Percentiles rank a stretch among this genome's conserved stretches.
Conservation (phyloP, 2,329 filamentous ascomycete genomes). For the Hymenoscyphus salicellus region DNA sequence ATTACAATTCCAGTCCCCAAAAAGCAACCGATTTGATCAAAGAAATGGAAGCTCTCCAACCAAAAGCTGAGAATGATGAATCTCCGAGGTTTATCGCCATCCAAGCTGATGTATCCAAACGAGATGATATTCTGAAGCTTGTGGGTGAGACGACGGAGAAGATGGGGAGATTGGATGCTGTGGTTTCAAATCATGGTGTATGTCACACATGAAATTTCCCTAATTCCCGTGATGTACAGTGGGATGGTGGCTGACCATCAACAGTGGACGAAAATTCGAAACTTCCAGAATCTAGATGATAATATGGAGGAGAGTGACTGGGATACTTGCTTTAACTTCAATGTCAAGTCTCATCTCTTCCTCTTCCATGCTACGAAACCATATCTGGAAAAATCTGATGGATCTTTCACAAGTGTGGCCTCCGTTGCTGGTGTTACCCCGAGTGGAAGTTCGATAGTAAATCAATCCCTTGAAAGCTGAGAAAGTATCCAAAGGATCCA, state of each 20-base stretch:
- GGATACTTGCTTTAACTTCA: slow-evolving; percentile 58
- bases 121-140: slow-evolving; percentile 55
- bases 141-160: slow-evolving; percentile 56
- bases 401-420: slow-evolving; percentile 62
- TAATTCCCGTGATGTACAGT: not conserved
- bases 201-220: not conserved
- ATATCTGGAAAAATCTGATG: slow-evolving; percentile 55
- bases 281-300: slow-evolving; percentile 49
- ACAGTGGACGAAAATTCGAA: slow-evolving; percentile 46
- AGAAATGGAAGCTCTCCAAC: slow-evolving; percentile 51
- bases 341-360: slow-evolving; percentile 61
- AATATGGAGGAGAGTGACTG: slow-evolving; percentile 57
- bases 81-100: slow-evolving; percentile 46
- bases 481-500: not conserved
- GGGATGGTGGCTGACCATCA: not conserved
- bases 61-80: slow-evolving; percentile 19
- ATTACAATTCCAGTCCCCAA: slow-evolving; percentile 63
- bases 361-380: slow-evolving; percentile 54
- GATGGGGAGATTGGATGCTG: slow-evolving; percentile 71
- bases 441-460: slow-evolving; percentile 57
- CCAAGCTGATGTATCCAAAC: slow-evolving; percentile 63
- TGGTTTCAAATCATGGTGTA: slow-evolving; percentile 68
- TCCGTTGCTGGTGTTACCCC: slow-evolving; percentile 62
- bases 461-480: slow-evolving; percentile 15
- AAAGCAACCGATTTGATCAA: slow-evolving; percentile 58